Evolutionary conservation across 208 protist genomes (phyloP).

Genomic region (Leishmania turanica): DNA sequence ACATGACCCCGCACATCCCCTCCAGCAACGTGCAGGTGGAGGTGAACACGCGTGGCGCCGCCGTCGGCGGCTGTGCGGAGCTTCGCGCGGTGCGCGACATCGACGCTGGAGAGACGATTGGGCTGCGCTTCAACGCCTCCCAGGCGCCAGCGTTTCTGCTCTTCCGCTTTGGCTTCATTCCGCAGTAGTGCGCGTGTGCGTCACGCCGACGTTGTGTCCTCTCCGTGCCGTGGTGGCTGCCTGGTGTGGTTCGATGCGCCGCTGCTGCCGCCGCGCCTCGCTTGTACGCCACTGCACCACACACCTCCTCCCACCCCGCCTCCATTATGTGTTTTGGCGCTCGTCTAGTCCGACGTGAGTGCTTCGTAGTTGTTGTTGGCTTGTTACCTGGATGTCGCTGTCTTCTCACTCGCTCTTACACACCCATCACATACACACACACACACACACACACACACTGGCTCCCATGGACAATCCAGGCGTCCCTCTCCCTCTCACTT

Average conservation of each 20-base stretch:
- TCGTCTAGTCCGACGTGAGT: neutral
- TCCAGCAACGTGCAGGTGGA: slow-evolving; percentile 76
- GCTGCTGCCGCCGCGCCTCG: neutral
- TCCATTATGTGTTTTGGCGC: neutral
- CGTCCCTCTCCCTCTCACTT: neutral
- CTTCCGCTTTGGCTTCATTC: slow-evolving; percentile 86
- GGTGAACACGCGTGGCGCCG: slow-evolving; percentile 42
- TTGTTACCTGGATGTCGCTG: neutral
- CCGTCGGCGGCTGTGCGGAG: slow-evolving; percentile 65
- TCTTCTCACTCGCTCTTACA: neutral
- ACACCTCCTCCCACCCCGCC: neutral
- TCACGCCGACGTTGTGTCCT: neutral
- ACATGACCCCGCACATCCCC: slow-evolving; percentile 69
- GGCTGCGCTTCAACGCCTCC: slow-evolving; percentile 72
- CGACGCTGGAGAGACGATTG: slow-evolving; percentile 68
- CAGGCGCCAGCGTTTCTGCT: slow-evolving; percentile 68
- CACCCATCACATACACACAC: neutral
- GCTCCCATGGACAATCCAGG: neutral
- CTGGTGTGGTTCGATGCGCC: neutral
- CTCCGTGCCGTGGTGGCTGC: neutral
- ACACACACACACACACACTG: neutral
- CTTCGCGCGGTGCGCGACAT: slow-evolving; percentile 70
- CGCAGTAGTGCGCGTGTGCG: slow-evolving; percentile 32
- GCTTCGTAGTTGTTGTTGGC: neutral
- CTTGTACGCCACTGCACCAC: neutral